Evolutionary conservation across 2,329 filamentous ascomycete genomes (phyloP), one percentile per base, ranked within the genome.

Genomic region (Xylariales sp.): DNA sequence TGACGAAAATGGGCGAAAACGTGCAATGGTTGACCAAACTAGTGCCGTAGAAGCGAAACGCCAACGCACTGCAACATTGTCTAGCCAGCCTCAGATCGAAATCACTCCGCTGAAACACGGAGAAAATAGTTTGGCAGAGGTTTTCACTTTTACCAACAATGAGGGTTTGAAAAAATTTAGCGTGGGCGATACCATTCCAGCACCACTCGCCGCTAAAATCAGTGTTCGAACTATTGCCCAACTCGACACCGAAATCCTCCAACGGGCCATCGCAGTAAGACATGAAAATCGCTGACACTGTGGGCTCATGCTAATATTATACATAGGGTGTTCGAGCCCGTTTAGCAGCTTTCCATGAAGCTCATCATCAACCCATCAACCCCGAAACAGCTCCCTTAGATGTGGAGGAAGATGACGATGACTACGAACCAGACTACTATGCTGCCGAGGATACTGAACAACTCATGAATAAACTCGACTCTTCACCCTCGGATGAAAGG

Each of bases 371-470:
- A n/a, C 79, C 82, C 0, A 80, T 88, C 34, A 87, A 88, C 69
- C 83, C 88, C 7, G 86, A 88, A 62, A 90, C 88, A 1, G 83
- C 86, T 14, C 87, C 86, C 0, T 78, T 90, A 1, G 88, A 87
- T 32, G 89, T 92, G 3, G 89, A 91, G 6, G 90, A 91, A 8
- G 94, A 97, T 49, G 94, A 97, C 23, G 93, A 97, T 71, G 93
- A 97, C 74, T 97, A 97, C 76, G 95, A 97, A 75, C 94, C 95
- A 0, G 92, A 97, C 75, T 94, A 93, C 73, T 89, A 91, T 67
- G 87, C 91, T 8, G 88, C 89, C 43, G 93, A 97, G 78, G 90
- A 93, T 71, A 88, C 88, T 0, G 91, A 94, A 75, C 92, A 95
- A 75, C 90, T 93, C 39, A 81, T 91, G 56, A 93, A 95, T 79